Conservation (phyloP, 2,329 filamentous ascomycete species). For the Pseudogymnoascus sp. region DNA sequence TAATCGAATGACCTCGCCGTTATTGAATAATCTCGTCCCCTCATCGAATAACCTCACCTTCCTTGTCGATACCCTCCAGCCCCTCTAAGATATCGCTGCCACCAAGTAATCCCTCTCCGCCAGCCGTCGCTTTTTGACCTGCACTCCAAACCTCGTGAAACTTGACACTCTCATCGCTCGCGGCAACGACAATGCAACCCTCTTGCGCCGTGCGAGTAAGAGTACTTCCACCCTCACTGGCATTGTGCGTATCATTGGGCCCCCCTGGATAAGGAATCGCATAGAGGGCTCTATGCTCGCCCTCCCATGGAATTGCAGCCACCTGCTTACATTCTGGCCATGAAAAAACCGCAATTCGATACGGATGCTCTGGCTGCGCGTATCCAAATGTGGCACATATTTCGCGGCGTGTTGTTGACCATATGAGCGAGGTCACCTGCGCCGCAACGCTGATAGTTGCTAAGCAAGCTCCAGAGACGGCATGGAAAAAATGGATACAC, state of each 20-base stretch:
- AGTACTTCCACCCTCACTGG: constrained; percentile 44
- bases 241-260: constrained; percentile 32
- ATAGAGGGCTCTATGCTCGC: constrained; percentile 72
- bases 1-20: background rate
- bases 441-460: constrained; percentile 88
- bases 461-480: constrained; percentile 70
- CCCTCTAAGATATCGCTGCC: constrained; percentile 81
- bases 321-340: constrained; percentile 90
- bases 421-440: constrained; percentile 88
- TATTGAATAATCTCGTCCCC: background rate
- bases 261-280: constrained; percentile 77
- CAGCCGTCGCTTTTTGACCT: constrained; percentile 45
- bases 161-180: constrained; percentile 85
- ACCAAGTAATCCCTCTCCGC: constrained; percentile 58
- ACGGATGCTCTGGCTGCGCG: constrained; percentile 80
- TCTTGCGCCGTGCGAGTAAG: constrained; percentile 55
- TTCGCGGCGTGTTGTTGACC: constrained; percentile 77
- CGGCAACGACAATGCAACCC: constrained; percentile 83
- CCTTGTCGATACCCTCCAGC: constrained; percentile 71
- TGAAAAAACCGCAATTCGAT: constrained; percentile 83
- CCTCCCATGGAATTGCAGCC: constrained; percentile 76
- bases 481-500: constrained; percentile 93
- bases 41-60: constrained; percentile 62
- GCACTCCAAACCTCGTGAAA: constrained; percentile 93
- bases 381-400: constrained; percentile 94